These are phyloP conservation scores for Nitzschia sp. DNA, from an alignment of 108 stramenopile genomes.

Conservation along the genomic window DNA sequence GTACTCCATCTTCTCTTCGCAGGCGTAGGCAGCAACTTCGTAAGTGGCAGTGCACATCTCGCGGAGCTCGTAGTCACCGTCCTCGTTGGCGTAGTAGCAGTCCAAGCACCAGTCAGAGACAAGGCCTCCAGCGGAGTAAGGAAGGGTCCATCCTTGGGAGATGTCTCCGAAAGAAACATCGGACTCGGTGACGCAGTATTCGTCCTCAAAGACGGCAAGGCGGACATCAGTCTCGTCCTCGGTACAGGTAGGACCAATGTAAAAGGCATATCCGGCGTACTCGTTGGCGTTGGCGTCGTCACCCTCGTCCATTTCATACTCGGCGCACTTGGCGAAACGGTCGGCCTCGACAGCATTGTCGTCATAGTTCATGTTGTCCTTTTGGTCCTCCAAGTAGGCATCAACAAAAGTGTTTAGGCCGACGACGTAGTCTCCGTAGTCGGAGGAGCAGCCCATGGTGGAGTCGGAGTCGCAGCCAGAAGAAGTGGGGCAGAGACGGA, in stretches of 20 bases:
- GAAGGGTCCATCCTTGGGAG: constrained; percentile 47
- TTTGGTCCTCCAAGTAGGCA: constrained; percentile 41
- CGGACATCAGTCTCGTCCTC: constrained; percentile 32
- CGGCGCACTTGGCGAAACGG: constrained; percentile 34
- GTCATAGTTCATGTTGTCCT: constrained; percentile 25
- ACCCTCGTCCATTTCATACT: constrained; percentile 33
- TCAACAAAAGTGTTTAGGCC: constrained; percentile 39
- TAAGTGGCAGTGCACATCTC: constrained; percentile 37
- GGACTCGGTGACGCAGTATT: constrained; percentile 12
- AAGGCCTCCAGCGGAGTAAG: constrained; percentile 34
- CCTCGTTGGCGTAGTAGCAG: constrained; percentile 35
- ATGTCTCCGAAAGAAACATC: constrained; percentile 28
- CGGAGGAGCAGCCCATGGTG: constrained; percentile 28
- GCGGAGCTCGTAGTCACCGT: constrained; percentile 29
- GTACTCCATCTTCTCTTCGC: constrained; percentile 32
- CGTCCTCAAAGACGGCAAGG: constrained; percentile 37
- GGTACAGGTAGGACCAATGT: constrained; percentile 46
- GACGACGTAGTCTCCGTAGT: constrained; percentile 47
- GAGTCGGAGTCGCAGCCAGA: constrained; percentile 20
- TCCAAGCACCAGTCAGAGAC: constrained; percentile 31
- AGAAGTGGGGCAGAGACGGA: constrained; percentile 41
- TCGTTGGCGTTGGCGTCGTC: constrained; percentile 27
- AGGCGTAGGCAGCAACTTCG: constrained; percentile 32
- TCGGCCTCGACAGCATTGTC: constrained; percentile 29
- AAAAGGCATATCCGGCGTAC: constrained; percentile 31